These are phyloP conservation scores for Terana coerulea DNA, from an alignment of 768 basidiomycete species.

Conservation along the genomic window DNA sequence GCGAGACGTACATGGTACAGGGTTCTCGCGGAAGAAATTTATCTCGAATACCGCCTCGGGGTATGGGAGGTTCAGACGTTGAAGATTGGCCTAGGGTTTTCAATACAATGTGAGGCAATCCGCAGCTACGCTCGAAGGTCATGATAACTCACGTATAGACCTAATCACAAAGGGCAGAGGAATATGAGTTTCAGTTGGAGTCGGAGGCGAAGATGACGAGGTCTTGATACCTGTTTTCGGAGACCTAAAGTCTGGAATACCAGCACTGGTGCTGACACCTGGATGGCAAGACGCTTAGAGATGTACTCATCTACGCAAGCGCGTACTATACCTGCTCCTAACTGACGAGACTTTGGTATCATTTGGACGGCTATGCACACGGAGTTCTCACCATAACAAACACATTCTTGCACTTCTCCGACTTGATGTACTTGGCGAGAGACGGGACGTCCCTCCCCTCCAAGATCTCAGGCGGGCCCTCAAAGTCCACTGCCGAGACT, in stretches of 20 bases:
- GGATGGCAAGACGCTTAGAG: background rate
- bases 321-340: constrained; percentile 57
- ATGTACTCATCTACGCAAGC: background rate
- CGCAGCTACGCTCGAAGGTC: too few species aligned
- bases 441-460: constrained; percentile 36
- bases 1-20: constrained; percentile 62
- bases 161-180: too few species aligned
- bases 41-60: constrained; percentile 97
- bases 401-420: constrained; percentile 61
- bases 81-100: constrained; percentile 81
- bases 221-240: constrained; percentile 38
- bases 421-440: constrained; percentile 67
- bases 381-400: constrained; percentile 63
- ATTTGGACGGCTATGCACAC: background rate
- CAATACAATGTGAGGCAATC: too few species aligned
- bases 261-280: constrained; percentile 41
- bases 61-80: constrained; percentile 75
- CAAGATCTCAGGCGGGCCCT: constrained; percentile 25
- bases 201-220: constrained; percentile 10
- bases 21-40: constrained; percentile 75
- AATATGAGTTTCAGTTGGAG: background rate
- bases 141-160: constrained; percentile 20
- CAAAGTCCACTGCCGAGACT: constrained; percentile 9
- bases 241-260: constrained; percentile 52
- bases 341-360: constrained; percentile 30